Percentiles rank a stretch among this genome's conserved stretches.
These are phyloP conservation scores for Pleodorina starrii DNA, from an alignment of 139 green algal genomes.

Conservation along the genomic window DNA sequence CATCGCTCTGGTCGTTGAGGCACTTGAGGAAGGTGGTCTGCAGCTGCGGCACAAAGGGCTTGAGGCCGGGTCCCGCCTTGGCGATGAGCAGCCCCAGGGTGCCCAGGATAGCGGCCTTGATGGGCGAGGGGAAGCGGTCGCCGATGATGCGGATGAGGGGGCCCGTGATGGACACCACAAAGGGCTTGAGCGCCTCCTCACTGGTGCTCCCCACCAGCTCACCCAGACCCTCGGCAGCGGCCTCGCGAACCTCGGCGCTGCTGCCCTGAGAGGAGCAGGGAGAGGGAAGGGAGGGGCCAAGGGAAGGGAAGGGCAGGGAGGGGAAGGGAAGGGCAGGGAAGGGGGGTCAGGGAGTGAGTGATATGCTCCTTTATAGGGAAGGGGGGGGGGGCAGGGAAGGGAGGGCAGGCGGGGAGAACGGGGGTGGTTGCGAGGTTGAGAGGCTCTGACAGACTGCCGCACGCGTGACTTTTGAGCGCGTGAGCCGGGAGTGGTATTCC, in stretches of 20 bases:
- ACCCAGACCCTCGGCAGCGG: constrained; percentile 91
- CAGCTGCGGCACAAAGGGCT: constrained; percentile 98
- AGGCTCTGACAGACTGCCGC: too few species aligned
- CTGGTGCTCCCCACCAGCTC: constrained; percentile 90
- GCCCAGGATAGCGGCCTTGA: constrained; percentile 92
- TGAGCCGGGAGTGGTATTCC: too few species aligned
- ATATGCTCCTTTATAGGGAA: too few species aligned
- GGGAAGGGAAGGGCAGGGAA: background rate
- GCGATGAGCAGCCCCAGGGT: constrained; percentile 91
- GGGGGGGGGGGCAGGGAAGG: too few species aligned
- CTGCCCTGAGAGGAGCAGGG: constrained; percentile 64
- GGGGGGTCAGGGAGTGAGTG: too few species aligned
- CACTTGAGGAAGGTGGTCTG: constrained; percentile 99
- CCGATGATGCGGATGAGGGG: constrained; percentile 97
- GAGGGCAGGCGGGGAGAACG: too few species aligned
- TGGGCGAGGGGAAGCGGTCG: constrained; percentile 72
- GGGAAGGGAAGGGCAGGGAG: background rate
- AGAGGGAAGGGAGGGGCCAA: background rate
- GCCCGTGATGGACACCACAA: constrained; percentile 94
- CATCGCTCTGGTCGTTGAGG: constrained; percentile 79
- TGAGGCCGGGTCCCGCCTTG: constrained; percentile 89
- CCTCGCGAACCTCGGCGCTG: constrained; percentile 87
- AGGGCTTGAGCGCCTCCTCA: constrained; percentile 87
- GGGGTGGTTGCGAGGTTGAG: too few species aligned
- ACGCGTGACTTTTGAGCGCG: too few species aligned